Percentiles rank a stretch among this genome's conserved stretches.
These are phyloP conservation scores for Aspergillus puulaauensis DNA, from an alignment of 2,329 filamentous ascomycete genomes.

Conservation along the genomic window DNA sequence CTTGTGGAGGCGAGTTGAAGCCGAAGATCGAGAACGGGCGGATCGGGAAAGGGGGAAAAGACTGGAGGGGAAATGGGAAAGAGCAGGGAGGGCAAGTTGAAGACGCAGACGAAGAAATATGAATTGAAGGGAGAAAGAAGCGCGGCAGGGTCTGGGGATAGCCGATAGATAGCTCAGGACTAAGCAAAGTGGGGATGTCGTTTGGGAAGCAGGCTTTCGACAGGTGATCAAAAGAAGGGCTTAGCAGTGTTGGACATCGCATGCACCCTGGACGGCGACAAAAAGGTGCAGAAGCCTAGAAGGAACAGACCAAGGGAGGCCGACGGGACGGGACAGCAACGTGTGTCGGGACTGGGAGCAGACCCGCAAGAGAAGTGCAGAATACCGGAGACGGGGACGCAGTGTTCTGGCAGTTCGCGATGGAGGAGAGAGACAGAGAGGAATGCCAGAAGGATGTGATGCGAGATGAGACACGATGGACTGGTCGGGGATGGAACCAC, in stretches of 20 bases:
- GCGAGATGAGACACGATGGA: constrained; percentile 1
- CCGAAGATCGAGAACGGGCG: constrained; percentile 10
- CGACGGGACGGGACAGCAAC: constrained; percentile 22
- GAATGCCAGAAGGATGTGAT: constrained; percentile 2
- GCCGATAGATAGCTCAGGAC: constrained; percentile 6
- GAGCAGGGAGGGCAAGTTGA: not conserved
- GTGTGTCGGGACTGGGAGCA: constrained; percentile 21
- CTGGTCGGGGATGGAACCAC: constrained; percentile 5
- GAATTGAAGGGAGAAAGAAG: constrained; percentile 8
- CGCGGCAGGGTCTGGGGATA: constrained; percentile 11
- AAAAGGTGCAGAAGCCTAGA: constrained; percentile 15
- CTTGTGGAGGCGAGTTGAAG: not conserved
- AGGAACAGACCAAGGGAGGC: constrained; percentile 14
- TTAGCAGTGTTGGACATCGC: constrained; percentile 13
- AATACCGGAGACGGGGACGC: constrained; percentile 6
- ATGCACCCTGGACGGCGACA: constrained; percentile 9
- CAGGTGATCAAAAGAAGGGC: constrained; percentile 17
- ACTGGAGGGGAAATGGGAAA: constrained; percentile 3
- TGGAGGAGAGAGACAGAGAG: not conserved
- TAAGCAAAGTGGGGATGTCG: constrained; percentile 9
- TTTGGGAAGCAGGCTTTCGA: not conserved
- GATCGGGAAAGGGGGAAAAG: constrained; percentile 4
- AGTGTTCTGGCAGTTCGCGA: not conserved
- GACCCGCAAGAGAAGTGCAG: constrained; percentile 19
- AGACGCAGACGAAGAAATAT: constrained; percentile 10